Evolutionary conservation across 306 rosid species (phyloP).

Genomic region (Vigna reflexopilosa): DNA sequence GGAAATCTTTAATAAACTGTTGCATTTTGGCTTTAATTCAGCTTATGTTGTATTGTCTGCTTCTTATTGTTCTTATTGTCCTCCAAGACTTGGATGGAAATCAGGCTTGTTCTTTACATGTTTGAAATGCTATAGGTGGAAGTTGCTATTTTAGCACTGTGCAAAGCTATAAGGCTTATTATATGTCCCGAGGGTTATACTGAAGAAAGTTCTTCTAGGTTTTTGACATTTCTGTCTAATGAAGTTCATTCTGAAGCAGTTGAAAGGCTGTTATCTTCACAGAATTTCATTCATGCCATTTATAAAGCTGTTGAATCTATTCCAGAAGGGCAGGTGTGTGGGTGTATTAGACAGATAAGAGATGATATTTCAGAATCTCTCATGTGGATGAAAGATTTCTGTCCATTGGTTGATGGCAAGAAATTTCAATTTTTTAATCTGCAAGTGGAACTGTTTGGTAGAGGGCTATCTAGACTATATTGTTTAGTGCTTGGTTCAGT

Average conservation of each 20-base stretch:
- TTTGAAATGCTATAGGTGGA: constrained; percentile 72
- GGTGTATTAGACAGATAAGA: constrained; percentile 63
- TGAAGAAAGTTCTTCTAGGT: constrained; percentile 55
- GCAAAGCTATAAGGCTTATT: constrained; percentile 75
- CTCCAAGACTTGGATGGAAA: constrained; percentile 22
- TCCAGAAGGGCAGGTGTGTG: constrained; percentile 92
- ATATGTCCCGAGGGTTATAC: constrained; percentile 43
- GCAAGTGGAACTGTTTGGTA: constrained; percentile 72
- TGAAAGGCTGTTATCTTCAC: constrained; percentile 68
- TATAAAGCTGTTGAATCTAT: constrained; percentile 64
- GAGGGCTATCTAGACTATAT: constrained; percentile 82
- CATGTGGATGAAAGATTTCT: constrained; percentile 65
- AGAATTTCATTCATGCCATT: constrained; percentile 62
- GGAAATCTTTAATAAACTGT: not conserved
- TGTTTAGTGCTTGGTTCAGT: constrained; percentile 71
- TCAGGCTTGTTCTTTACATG: constrained; percentile 35
- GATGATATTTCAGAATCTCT: constrained; percentile 74
- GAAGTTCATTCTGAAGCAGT: constrained; percentile 68
- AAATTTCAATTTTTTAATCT: constrained; percentile 51
- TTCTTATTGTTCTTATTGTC: not conserved
- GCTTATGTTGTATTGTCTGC: constrained; percentile 4
- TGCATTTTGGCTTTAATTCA: constrained; percentile 27
- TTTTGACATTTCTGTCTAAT: constrained; percentile 52
- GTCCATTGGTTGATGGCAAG: constrained; percentile 45
- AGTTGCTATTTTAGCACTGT: constrained; percentile 68